Percentiles rank a stretch among this genome's conserved stretches.
Conservation (phyloP, 148 eudicot genomes). For the Chenopodium formosanum region DNA sequence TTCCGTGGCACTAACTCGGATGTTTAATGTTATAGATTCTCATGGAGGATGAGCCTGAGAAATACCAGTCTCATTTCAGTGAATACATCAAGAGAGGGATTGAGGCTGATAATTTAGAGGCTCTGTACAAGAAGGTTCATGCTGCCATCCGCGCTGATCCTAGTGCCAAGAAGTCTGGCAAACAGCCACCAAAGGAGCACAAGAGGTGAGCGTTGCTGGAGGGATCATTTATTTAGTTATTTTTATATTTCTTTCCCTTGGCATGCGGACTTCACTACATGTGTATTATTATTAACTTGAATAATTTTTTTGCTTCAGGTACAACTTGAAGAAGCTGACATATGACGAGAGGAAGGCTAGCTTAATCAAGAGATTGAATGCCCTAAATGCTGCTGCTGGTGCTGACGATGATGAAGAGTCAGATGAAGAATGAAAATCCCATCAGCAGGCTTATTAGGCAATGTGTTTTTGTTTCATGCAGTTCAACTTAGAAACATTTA, state of each 20-base stretch:
- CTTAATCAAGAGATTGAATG: constrained; percentile 63
- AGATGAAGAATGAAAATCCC: constrained; percentile 37
- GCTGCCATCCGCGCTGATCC: constrained; percentile 83
- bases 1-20: not conserved
- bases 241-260: not conserved
- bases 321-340: constrained; percentile 74
- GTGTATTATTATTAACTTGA: too few relatives aligned
- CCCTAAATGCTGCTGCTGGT: constrained; percentile 57
- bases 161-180: constrained; percentile 53
- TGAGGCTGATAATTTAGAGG: constrained; percentile 60
- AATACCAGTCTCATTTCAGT: constrained; percentile 72
- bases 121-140: constrained; percentile 76
- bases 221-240: not conserved
- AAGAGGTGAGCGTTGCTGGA: constrained; percentile 47
- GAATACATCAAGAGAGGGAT: constrained; percentile 58
- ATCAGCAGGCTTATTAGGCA: constrained; percentile 7
- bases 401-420: constrained; percentile 52
- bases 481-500: constrained; percentile 23
- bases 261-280: too few relatives aligned
- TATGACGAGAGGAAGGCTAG: constrained; percentile 71
- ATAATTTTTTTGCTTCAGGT: constrained; percentile 30
- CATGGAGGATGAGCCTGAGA: constrained; percentile 87
- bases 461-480: constrained; percentile 14
- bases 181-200: constrained; percentile 54
- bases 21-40: constrained; percentile 37